These are phyloP conservation scores for Lasiosphaeria miniovina DNA, from an alignment of 495 filamentous ascomycete species.

Conservation along the genomic window DNA sequence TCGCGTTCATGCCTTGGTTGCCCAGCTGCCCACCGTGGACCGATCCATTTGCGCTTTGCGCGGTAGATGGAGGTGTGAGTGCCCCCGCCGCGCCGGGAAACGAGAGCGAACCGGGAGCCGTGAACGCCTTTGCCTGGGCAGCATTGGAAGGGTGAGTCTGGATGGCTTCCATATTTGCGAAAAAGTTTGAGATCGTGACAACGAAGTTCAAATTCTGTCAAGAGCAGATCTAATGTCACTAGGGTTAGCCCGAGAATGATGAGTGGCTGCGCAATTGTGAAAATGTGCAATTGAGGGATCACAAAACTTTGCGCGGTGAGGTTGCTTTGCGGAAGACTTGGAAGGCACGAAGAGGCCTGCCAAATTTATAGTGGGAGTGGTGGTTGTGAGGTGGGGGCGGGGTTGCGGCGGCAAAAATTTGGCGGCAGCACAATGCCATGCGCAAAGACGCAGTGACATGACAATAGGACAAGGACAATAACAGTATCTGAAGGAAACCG, in stretches of 20 bases:
- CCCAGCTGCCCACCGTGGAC: conserved; percentile 58
- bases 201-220: conserved; percentile 9
- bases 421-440: not conserved
- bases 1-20: conserved; percentile 57
- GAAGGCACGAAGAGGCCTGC: not conserved
- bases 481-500: conserved; percentile 16
- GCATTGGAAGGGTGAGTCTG: conserved; percentile 87
- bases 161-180: conserved; percentile 72
- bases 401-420: not conserved
- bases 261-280: not conserved
- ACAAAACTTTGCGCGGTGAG: too few relatives aligned
- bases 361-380: not conserved
- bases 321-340: too few relatives aligned
- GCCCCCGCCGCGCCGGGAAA: conserved; percentile 83
- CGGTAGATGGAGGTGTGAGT: conserved; percentile 70
- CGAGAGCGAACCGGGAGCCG: conserved; percentile 81
- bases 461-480: not conserved
- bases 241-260: conserved; percentile 12
- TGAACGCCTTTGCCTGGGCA: conserved; percentile 87
- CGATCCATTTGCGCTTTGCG: conserved; percentile 43
- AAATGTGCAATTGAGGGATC: too few relatives aligned
- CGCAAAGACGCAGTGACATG: not conserved
- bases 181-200: conserved; percentile 12
- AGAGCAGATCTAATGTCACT: conserved; percentile 21
- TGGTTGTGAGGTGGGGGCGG: not conserved